phyloP scores from a whole-genome alignment of 805 yeast genomes.

The Suhomyces sp. region DNA sequence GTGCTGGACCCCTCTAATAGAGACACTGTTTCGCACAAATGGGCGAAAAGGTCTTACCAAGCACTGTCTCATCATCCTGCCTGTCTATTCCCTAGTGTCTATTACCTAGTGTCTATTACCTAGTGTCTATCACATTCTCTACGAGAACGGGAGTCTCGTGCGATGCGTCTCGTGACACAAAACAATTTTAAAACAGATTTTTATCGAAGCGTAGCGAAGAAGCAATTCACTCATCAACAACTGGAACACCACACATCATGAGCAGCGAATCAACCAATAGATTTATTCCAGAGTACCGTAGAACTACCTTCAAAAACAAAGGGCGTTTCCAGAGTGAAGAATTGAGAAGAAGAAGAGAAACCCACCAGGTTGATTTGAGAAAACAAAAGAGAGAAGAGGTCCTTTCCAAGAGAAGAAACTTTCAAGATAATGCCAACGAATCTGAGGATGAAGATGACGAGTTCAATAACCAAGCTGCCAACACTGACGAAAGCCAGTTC shows the following conservation, averaged over 20 bases:
- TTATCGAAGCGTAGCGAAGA: background rate
- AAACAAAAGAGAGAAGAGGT: constrained; percentile 96
- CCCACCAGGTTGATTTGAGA: constrained; percentile 92
- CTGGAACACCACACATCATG: constrained; percentile 38
- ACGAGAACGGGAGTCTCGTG: background rate
- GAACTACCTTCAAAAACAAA: constrained; percentile 93
- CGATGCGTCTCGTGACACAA: background rate
- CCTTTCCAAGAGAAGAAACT: constrained; percentile 88
- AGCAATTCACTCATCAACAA: background rate
- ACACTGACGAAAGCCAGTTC: constrained; percentile 45
- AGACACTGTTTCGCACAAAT: background rate
- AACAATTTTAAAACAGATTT: background rate
- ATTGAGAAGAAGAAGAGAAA: constrained; percentile 95
- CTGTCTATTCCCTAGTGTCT: background rate
- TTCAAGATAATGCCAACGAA: constrained; percentile 41
- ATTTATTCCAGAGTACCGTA: constrained; percentile 95
- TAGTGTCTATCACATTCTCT: background rate
- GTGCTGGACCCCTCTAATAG: constrained; percentile 10
- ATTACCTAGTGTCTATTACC: background rate
- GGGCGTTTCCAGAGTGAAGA: constrained; percentile 93
- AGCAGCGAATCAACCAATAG: constrained; percentile 73
- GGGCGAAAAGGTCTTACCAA: background rate
- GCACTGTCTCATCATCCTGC: background rate
- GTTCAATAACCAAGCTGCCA: constrained; percentile 31
- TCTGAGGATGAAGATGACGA: constrained; percentile 42